These are phyloP conservation scores for Periconia sp. DNA, from an alignment of 2,329 filamentous ascomycete genomes.

Conservation along the genomic window DNA sequence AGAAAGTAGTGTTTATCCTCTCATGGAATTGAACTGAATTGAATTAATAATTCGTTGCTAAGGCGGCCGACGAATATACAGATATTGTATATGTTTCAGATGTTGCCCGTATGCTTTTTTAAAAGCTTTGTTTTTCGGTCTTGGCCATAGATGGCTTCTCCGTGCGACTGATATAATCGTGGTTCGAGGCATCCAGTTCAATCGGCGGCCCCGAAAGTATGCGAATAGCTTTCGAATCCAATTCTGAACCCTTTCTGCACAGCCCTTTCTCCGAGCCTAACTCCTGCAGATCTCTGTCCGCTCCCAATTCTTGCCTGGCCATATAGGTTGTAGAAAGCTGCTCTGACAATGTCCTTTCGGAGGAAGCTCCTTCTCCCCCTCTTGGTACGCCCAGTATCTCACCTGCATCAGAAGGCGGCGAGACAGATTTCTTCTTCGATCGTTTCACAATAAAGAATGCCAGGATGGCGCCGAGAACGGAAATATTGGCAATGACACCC, in stretches of 20 bases:
- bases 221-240: conserved; percentile 10
- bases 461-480: not conserved
- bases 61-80: not conserved
- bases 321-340: not conserved
- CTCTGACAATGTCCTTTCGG: not conserved
- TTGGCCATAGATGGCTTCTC: not conserved
- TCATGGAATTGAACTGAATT: no score
- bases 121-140: not conserved
- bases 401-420: not conserved
- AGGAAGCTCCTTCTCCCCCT: not conserved
- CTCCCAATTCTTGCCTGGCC: not conserved
- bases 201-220: conserved; percentile 8
- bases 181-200: conserved; percentile 29
- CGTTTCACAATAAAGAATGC: not conserved
- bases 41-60: not conserved
- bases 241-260: not conserved
- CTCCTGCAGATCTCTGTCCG: not conserved
- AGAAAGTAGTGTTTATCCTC: no score
- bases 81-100: not conserved
- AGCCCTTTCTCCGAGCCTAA: not conserved
- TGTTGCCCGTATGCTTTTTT: not conserved
- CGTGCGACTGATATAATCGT: not conserved
- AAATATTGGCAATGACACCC: not conserved
- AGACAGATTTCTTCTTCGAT: not conserved
- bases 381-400: not conserved